phyloP scores from a whole-genome alignment of 2,329 filamentous ascomycete genomes.

The Penicillium hesseltinei region DNA sequence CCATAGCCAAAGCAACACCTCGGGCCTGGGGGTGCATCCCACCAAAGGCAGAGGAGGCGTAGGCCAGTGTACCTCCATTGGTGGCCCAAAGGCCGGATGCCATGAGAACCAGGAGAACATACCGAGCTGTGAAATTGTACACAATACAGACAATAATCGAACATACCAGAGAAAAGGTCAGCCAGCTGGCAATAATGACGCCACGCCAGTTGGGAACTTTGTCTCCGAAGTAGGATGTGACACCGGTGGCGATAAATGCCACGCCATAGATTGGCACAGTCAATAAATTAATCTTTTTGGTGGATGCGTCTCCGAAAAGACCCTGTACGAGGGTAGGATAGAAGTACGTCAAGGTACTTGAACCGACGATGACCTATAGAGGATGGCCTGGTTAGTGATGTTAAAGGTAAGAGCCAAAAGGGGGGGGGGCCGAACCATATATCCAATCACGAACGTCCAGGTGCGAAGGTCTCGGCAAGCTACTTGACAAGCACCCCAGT shows the following conservation, averaged over 20 bases:
- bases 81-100: constrained; percentile 55
- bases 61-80: constrained; percentile 53
- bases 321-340: constrained; percentile 31
- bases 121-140: constrained; percentile 54
- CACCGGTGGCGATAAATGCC: constrained; percentile 50
- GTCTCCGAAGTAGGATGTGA: constrained; percentile 51
- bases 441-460: constrained; percentile 44
- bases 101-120: constrained; percentile 57
- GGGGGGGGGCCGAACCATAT: constrained; percentile 33
- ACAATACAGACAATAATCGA: constrained; percentile 45
- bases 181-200: constrained; percentile 50
- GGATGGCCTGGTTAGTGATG: neutral
- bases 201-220: constrained; percentile 48
- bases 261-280: constrained; percentile 54
- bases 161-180: constrained; percentile 42
- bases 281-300: constrained; percentile 25
- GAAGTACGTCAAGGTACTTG: constrained; percentile 33
- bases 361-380: constrained; percentile 37
- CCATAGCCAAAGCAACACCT: constrained; percentile 53
- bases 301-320: constrained; percentile 27
- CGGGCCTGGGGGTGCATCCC: constrained; percentile 50
- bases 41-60: constrained; percentile 53
- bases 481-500: constrained; percentile 19
- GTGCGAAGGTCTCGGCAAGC: constrained; percentile 33
- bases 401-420: neutral